Conservation (phyloP, 177 flowering plant genomes). For the Vitis hybrid region DNA sequence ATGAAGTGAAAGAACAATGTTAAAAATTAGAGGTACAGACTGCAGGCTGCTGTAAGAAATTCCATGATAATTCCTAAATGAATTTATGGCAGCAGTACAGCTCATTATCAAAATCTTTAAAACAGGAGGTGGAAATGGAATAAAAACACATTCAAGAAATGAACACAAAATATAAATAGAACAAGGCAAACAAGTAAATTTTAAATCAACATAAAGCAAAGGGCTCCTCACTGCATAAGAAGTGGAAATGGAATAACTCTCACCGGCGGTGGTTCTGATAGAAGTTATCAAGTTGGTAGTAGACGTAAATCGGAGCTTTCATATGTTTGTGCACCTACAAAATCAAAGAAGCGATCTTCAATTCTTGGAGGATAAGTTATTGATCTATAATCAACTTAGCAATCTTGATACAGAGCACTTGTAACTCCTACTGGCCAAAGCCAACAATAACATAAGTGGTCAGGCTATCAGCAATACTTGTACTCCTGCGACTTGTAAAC, state of each 20-base stretch:
- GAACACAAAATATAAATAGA: neutral
- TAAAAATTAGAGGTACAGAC: too few species aligned
- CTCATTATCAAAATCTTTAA: too few species aligned
- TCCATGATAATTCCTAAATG: neutral
- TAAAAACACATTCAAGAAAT: too few species aligned
- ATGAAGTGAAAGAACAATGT: neutral
- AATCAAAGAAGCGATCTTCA: neutral
- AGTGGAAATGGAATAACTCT: constrained; percentile 14
- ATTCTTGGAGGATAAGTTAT: neutral
- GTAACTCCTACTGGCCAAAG: too few species aligned
- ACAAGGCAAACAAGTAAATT: neutral
- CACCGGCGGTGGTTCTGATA: constrained; percentile 91
- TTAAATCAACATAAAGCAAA: neutral
- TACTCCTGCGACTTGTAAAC: too few species aligned
- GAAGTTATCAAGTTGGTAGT: constrained; percentile 83
- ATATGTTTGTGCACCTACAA: constrained; percentile 59
- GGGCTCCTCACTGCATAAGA: constrained; percentile 1
- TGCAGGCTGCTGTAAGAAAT: too few species aligned
- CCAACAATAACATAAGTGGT: too few species aligned
- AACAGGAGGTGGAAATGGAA: too few species aligned
- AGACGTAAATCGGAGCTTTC: constrained; percentile 82
- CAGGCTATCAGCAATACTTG: too few species aligned
- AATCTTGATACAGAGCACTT: too few species aligned
- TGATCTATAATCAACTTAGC: neutral
- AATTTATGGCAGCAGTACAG: neutral